A percentile compares a stretch with the other conserved stretches of the same genome.
These are phyloP conservation scores for Metschnikowia orientalis DNA, from an alignment of 805 yeast species.

Conservation along the genomic window DNA sequence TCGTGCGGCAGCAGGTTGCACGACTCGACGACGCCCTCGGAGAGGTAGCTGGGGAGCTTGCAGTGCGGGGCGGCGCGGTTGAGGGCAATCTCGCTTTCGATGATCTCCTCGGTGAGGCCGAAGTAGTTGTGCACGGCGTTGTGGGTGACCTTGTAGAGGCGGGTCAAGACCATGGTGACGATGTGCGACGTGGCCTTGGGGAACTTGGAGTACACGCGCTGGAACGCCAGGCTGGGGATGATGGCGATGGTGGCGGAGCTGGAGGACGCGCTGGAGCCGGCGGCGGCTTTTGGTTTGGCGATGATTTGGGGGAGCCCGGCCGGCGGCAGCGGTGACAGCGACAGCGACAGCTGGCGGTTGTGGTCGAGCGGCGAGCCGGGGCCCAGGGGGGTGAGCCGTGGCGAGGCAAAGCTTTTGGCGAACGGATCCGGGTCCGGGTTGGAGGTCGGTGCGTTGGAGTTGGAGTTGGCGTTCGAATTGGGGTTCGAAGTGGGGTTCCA, in stretches of 20 bases:
- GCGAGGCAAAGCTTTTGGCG: no score
- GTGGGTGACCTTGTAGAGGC: conserved; percentile 85
- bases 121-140: conserved; percentile 85
- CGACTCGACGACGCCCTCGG: conserved; percentile 50
- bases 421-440: conserved; percentile 2
- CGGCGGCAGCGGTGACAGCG: no score
- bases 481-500: no score
- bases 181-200: conserved; percentile 92
- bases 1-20: neutral
- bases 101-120: conserved; percentile 77
- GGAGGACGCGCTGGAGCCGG: conserved; percentile 10
- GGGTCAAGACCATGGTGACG: conserved; percentile 83
- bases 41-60: conserved; percentile 58
- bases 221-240: conserved; percentile 81
- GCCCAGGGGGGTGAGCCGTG: no score
- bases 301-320: conserved; percentile 41
- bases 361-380: no score
- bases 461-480: no score
- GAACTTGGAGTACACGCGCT: conserved; percentile 62
- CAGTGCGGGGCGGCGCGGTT: conserved; percentile 37
- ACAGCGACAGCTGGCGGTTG: no score
- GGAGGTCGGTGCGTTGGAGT: no score
- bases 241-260: conserved; percentile 84
- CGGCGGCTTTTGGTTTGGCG: conserved; percentile 56
- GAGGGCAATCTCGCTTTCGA: conserved; percentile 66